Evolutionary conservation across 768 basidiomycete species (phyloP), one percentile per base, ranked within the genome.

Genomic region (Russula sp.): DNA sequence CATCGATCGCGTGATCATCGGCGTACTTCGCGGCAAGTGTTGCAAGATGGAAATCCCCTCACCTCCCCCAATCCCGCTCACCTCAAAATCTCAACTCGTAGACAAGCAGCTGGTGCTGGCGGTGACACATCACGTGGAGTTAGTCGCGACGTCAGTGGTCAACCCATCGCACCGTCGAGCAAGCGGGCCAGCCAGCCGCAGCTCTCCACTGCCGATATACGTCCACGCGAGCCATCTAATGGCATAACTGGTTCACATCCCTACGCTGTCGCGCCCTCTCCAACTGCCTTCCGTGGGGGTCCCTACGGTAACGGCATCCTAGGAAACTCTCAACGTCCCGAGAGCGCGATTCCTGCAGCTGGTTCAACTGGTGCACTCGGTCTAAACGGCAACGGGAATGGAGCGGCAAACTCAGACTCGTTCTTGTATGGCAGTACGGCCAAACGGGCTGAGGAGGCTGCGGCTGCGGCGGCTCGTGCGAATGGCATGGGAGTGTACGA

Each of bases 111-210:
- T 22, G 82, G 85, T 47, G 78, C 77, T 36, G 71, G 69, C 20
- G 82, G 85, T 47, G 78, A 79, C 34, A 75, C 74, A 10, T 69
- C 78, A 2, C 79, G 84, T 48, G 84, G 83, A 58, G 79, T 83
- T 39, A 71, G 70, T 32, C 75, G 77, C 20, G 79, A 81, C 55
- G 65, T 66, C 53, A 87, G 85, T 66, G 84, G 82, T 10, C 88
- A 88, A 69, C 82, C 85, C 7, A 73, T 87, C n/a, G 78, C 82
- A 16, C 83, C 89, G 14, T 77, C 79, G 8, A 84, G 83, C 68
- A 81, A 88, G 55, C 82, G 89, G 42, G 79, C 79, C 3, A 89
- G 88, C 69, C 86, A 87, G 69, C 82, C 81, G 55, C 81, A 81
- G 57, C 56, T 65, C 3, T 43, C 67, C 1, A 64, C 66, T 22